phyloP scores from a whole-genome alignment of 1,139 yeast species.

The Yamadazyma triangularis region DNA sequence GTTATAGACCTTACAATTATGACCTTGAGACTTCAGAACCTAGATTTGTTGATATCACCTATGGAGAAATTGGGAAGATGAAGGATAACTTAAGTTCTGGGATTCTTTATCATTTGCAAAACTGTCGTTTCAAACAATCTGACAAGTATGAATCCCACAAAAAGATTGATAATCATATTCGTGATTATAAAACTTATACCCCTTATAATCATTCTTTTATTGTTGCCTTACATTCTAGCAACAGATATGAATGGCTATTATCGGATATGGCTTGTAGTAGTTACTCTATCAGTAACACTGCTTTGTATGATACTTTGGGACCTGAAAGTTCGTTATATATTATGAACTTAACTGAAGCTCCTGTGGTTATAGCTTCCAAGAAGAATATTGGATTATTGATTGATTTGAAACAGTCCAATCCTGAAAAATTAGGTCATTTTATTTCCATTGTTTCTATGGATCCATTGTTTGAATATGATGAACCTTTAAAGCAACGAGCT shows the following conservation, averaged over 20 bases:
- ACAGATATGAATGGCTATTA: conserved; percentile 36
- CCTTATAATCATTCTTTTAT: conserved; percentile 26
- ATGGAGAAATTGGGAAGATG: conserved; percentile 17
- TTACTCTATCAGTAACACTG: conserved; percentile 33
- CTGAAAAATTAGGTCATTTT: conserved; percentile 22
- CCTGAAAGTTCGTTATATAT: conserved; percentile 30
- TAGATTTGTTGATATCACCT: conserved; percentile 17
- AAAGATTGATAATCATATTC: conserved; percentile 24
- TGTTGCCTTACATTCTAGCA: conserved; percentile 30
- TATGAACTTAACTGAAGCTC: conserved; percentile 30
- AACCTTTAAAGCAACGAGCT: conserved; percentile 17
- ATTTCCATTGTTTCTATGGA: conserved; percentile 36
- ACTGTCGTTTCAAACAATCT: conserved; percentile 24
- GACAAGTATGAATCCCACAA: conserved; percentile 17
- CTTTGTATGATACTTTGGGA: conserved; percentile 40
- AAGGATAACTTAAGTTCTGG: conserved; percentile 29
- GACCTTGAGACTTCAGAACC: conserved; percentile 17
- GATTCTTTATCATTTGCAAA: conserved; percentile 23
- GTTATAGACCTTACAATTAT: conserved; percentile 28
- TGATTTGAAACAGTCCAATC: conserved; percentile 21
- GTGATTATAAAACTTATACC: conserved; percentile 17
- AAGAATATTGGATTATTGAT: conserved; percentile 25
- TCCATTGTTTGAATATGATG: conserved; percentile 18
- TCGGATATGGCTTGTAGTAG: conserved; percentile 35
- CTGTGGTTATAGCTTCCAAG: conserved; percentile 29